Percentiles rank a stretch among this genome's conserved stretches.
Evolutionary conservation across 768 basidiomycete species (phyloP).

Genomic region (Mycena amicta): DNA sequence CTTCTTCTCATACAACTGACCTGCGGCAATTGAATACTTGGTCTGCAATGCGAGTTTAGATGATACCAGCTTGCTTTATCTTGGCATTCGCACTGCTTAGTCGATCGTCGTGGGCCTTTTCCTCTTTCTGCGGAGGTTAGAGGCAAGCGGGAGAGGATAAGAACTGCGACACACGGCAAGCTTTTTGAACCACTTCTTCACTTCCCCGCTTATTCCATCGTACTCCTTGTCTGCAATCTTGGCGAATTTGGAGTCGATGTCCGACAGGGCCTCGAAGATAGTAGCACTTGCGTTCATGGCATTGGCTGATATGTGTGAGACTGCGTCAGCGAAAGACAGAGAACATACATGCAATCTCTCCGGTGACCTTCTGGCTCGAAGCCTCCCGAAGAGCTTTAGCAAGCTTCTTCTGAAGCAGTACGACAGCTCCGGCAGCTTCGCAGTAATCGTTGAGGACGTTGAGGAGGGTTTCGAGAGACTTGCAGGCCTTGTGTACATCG

Average conservation of each 20-base stretch:
- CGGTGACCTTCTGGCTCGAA: conserved; percentile 59
- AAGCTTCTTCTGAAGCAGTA: conserved; percentile 72
- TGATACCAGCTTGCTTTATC: conserved; percentile 74
- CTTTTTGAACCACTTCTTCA: conserved; percentile 88
- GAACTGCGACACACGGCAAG: conserved; percentile 54
- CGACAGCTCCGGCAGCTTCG: conserved; percentile 65
- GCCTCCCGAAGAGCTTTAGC: conserved; percentile 71
- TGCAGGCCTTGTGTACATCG: conserved; percentile 83
- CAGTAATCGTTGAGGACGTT: conserved; percentile 73
- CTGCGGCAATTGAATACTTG: conserved; percentile 36
- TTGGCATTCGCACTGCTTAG: conserved; percentile 66
- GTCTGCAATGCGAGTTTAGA: background rate
- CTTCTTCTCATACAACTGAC: conserved; percentile 78
- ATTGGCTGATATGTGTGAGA: conserved; percentile 49
- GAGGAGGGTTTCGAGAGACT: conserved; percentile 69
- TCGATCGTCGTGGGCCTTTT: conserved; percentile 74
- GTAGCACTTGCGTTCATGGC: conserved; percentile 64
- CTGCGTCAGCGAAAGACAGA: no score
- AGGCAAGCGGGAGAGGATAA: background rate
- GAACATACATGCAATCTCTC: conserved; percentile 62
- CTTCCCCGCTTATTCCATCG: conserved; percentile 61
- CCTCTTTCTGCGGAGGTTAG: conserved; percentile 64
- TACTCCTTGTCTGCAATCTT: conserved; percentile 78
- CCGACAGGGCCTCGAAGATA: conserved; percentile 70
- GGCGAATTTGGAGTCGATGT: conserved; percentile 74